Percentiles rank a stretch among this genome's conserved stretches.
These are phyloP conservation scores for Omphalotus olearius DNA, from an alignment of 1,284 basidiomycete species.

Conservation along the genomic window DNA sequence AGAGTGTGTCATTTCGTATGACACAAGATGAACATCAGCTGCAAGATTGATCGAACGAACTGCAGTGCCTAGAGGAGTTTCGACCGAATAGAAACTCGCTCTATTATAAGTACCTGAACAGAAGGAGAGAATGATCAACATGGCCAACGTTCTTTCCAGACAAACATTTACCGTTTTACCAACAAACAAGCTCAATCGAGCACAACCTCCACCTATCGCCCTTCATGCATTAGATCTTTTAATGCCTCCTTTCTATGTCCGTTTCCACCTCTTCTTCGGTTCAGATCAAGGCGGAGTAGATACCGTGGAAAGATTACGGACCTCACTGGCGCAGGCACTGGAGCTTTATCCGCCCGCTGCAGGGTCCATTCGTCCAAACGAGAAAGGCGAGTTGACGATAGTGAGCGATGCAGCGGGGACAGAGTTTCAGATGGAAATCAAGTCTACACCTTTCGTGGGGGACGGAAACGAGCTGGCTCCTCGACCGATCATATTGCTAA, in stretches of 20 bases:
- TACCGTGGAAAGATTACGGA: not conserved
- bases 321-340: slow-evolving; percentile 9
- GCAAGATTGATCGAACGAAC: too few relatives aligned
- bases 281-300: not conserved
- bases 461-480: too few relatives aligned
- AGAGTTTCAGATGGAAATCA: not conserved
- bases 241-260: slow-evolving; percentile 9
- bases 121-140: too few relatives aligned
- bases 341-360: slow-evolving; percentile 10
- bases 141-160: too few relatives aligned
- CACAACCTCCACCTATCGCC: slow-evolving; percentile 1
- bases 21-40: too few relatives aligned
- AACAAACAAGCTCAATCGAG: not conserved
- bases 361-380: slow-evolving; percentile 1
- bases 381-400: not conserved
- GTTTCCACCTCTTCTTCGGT: slow-evolving; percentile 2
- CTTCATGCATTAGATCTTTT: slow-evolving; percentile 7
- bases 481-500: too few relatives aligned
- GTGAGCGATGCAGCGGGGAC: slow-evolving; percentile 7
- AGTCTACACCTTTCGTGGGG: too few relatives aligned
- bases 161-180: not conserved
- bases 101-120: too few relatives aligned
- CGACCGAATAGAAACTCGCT: too few relatives aligned
- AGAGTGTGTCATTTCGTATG: too few relatives aligned
- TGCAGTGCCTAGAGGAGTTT: too few relatives aligned